A percentile compares a stretch with the other conserved stretches of the same genome.
Conservation (phyloP, 2,329 filamentous ascomycete genomes). For the Cladophialophora chaetospira region DNA sequence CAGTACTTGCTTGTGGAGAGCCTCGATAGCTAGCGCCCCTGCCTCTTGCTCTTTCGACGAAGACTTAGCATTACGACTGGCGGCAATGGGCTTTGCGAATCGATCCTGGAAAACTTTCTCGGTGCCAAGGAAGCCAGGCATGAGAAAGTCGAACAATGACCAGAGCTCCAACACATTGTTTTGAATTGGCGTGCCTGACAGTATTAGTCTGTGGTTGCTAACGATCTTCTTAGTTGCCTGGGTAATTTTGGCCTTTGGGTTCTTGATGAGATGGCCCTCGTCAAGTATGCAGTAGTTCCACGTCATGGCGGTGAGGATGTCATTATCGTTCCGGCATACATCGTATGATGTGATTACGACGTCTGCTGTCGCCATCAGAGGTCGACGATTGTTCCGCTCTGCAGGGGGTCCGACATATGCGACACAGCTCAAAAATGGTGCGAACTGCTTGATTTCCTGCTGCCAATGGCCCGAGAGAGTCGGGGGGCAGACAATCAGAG, state of each 20-base stretch:
- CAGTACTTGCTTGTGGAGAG: slow-evolving; percentile 96
- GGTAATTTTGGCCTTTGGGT: slow-evolving; percentile 94
- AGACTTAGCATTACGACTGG: slow-evolving; percentile 92
- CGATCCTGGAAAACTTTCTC: slow-evolving; percentile 97
- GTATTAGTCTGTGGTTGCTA: slow-evolving; percentile 92
- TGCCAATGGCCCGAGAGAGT: slow-evolving; percentile 98
- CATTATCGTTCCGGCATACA: slow-evolving; percentile 94
- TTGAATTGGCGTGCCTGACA: slow-evolving; percentile 96
- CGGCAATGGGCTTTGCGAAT: slow-evolving; percentile 92
- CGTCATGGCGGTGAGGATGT: slow-evolving; percentile 75
- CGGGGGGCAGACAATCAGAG: slow-evolving; percentile 92
- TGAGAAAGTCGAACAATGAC: slow-evolving; percentile 98
- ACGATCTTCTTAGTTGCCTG: slow-evolving; percentile 84
- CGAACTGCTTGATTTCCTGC: slow-evolving; percentile 93
- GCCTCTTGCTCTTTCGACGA: slow-evolving; percentile 98
- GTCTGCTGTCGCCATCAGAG: slow-evolving; percentile 74
- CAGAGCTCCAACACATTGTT: slow-evolving; percentile 97
- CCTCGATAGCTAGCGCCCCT: slow-evolving; percentile 92
- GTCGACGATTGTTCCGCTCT: slow-evolving; percentile 72
- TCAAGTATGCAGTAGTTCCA: slow-evolving; percentile 99
- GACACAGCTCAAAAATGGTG: slow-evolving; percentile 85
- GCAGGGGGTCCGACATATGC: slow-evolving; percentile 88
- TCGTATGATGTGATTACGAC: slow-evolving; percentile 98
- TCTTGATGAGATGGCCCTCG: slow-evolving; percentile 98
- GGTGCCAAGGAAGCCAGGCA: slow-evolving; percentile 94